phyloP scores from a whole-genome alignment of 805 yeast species.

The Myxozyma neglecta region DNA sequence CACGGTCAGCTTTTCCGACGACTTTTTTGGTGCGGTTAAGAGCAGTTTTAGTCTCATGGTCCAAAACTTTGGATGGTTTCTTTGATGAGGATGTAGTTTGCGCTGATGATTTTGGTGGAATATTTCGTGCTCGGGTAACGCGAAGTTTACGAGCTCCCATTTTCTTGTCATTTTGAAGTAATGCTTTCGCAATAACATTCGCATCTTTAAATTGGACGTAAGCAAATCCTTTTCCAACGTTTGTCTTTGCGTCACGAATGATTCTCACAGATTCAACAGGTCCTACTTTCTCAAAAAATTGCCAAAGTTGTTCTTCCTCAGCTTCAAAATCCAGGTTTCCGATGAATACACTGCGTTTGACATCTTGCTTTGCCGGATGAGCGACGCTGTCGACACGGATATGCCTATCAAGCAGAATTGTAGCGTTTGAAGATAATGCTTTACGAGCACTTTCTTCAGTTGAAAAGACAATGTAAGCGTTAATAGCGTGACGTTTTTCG shows the following conservation, averaged over 20 bases:
- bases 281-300: conserved; percentile 64
- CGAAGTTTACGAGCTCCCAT: conserved; percentile 63
- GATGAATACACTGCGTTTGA: conserved; percentile 79
- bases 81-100: conserved; percentile 14
- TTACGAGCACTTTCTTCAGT: conserved; percentile 48
- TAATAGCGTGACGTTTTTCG: conserved; percentile 72
- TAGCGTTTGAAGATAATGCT: conserved; percentile 59
- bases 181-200: conserved; percentile 74
- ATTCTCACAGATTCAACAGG: conserved; percentile 86
- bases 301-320: conserved; percentile 85
- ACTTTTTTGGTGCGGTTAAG: conserved; percentile 76
- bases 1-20: conserved; percentile 77
- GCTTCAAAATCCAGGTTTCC: conserved; percentile 95
- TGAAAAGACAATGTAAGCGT: conserved; percentile 82
- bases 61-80: conserved; percentile 40
- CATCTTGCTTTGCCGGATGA: conserved; percentile 84
- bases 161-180: conserved; percentile 71
- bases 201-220: conserved; percentile 78
- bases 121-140: conserved; percentile 64
- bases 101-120: conserved; percentile 6
- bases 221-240: conserved; percentile 96
- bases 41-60: conserved; percentile 69
- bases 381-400: conserved; percentile 90
- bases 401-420: conserved; percentile 68
- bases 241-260: conserved; percentile 88